These are phyloP conservation scores for Polysphondylium violaceum DNA, from an alignment of 78 protist genomes.

Conservation along the genomic window DNA sequence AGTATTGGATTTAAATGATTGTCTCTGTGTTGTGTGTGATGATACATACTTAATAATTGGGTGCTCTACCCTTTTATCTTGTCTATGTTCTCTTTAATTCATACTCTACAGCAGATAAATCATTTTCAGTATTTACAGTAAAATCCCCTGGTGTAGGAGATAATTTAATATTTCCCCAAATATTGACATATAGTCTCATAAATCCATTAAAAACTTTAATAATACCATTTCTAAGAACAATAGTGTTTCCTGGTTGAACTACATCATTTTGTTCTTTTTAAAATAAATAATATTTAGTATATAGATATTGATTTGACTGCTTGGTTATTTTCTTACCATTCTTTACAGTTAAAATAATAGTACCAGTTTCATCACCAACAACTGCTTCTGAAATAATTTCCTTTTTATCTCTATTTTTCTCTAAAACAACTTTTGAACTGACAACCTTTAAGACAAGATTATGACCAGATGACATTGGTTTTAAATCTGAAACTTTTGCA, in stretches of 20 bases:
- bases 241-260: constrained; percentile 84
- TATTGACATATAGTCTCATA: constrained; percentile 76
- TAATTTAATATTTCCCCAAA: constrained; percentile 79
- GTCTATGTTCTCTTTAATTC: constrained; percentile 43
- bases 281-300: not conserved
- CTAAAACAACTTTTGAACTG: constrained; percentile 61
- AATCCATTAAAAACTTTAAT: constrained; percentile 81
- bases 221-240: constrained; percentile 70
- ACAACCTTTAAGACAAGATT: constrained; percentile 64
- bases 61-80: no score
- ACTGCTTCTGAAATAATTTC: constrained; percentile 75
- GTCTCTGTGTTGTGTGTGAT: no score
- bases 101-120: constrained; percentile 75
- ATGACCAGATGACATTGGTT: constrained; percentile 57
- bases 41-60: no score
- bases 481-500: constrained; percentile 39
- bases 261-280: constrained; percentile 78
- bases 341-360: constrained; percentile 68
- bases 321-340: constrained; percentile 44
- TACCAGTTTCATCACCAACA: constrained; percentile 84
- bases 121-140: constrained; percentile 36
- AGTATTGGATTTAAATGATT: no score
- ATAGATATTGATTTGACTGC: not conserved
- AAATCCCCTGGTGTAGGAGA: constrained; percentile 66
- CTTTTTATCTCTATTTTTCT: constrained; percentile 61